These are phyloP conservation scores for Crepidotus variabilis DNA, from an alignment of 768 basidiomycete genomes.

Conservation along the genomic window DNA sequence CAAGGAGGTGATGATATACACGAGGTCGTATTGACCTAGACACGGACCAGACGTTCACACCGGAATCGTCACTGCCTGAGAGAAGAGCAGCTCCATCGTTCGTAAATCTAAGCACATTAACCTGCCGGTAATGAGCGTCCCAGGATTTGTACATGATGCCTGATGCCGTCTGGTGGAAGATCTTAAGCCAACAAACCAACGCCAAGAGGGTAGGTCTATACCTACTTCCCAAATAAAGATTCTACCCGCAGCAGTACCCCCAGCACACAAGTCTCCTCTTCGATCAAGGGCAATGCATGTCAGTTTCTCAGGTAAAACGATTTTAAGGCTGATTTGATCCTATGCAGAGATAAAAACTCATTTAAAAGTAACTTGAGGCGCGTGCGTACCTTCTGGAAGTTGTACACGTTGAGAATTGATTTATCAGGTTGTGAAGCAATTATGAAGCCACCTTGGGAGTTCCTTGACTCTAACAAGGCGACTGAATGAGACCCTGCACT, in stretches of 20 bases:
- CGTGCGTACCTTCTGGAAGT: conserved; percentile 80
- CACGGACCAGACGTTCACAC: conserved; percentile 85
- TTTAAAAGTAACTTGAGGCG: background rate
- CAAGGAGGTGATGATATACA: conserved; percentile 5
- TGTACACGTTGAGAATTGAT: conserved; percentile 84
- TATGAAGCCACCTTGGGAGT: conserved; percentile 79
- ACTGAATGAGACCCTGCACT: conserved; percentile 61
- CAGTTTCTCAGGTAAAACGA: conserved; percentile 88
- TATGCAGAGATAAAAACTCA: conserved; percentile 27
- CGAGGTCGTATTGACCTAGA: conserved; percentile 56
- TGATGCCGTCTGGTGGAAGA: conserved; percentile 66
- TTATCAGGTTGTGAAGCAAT: conserved; percentile 87
- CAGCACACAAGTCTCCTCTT: conserved; percentile 75
- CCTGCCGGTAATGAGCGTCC: conserved; percentile 93
- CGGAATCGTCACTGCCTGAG: conserved; percentile 89
- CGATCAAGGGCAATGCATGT: conserved; percentile 75
- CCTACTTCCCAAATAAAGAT: conserved; percentile 96
- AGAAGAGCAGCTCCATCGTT: conserved; percentile 76
- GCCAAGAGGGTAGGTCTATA: background rate
- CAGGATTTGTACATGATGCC: conserved; percentile 89
- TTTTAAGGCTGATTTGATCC: conserved; percentile 87
- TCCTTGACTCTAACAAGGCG: conserved; percentile 60
- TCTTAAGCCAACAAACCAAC: conserved; percentile 4
- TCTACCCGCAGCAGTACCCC: conserved; percentile 83
- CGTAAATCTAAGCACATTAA: conserved; percentile 81